A percentile compares a stretch with the other conserved stretches of the same genome.
Conservation (phyloP, 1,284 basidiomycete species). For the Apiotrichum porosum region DNA sequence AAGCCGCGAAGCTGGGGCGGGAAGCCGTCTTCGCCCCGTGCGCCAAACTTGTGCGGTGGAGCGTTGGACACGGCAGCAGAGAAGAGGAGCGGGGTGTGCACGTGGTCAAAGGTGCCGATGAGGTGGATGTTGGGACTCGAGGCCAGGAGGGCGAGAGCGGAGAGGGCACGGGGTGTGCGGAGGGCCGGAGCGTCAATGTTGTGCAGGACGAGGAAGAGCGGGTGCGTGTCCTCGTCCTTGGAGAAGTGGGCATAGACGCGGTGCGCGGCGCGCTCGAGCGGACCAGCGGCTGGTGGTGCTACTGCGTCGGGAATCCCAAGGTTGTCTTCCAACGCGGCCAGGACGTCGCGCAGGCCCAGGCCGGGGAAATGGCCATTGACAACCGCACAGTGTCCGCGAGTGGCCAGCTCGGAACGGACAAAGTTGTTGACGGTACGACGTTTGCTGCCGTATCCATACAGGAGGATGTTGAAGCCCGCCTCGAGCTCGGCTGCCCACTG, state of each 20-base stretch:
- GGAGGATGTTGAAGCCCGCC: constrained; percentile 76
- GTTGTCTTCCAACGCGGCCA: constrained; percentile 58
- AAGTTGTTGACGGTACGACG: constrained; percentile 67
- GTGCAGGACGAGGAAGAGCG: constrained; percentile 75
- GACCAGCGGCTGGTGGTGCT: constrained; percentile 29
- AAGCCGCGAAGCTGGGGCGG: constrained; percentile 54
- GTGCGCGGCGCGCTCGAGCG: constrained; percentile 59
- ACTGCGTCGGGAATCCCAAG: constrained; percentile 46
- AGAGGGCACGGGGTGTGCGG: constrained; percentile 55
- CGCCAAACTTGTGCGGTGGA: constrained; percentile 19
- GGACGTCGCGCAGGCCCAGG: constrained; percentile 64
- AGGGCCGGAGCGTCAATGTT: constrained; percentile 75
- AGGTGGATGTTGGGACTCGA: constrained; percentile 69
- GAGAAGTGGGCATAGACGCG: constrained; percentile 62
- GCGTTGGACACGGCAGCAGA: constrained; percentile 38
- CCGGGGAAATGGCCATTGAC: constrained; percentile 73
- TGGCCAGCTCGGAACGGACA: constrained; percentile 56
- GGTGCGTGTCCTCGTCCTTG: constrained; percentile 20
- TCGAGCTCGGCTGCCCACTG: constrained; percentile 66
- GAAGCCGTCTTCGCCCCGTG: constrained; percentile 13
- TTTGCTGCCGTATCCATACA: constrained; percentile 85
- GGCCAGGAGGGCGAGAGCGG: constrained; percentile 64
- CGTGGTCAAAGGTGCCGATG: constrained; percentile 75
- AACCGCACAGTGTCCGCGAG: constrained; percentile 65
- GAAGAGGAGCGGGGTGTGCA: constrained; percentile 72